Evolutionary conservation across 208 protist genomes (phyloP).

Genomic region (Trypanosoma avium): DNA sequence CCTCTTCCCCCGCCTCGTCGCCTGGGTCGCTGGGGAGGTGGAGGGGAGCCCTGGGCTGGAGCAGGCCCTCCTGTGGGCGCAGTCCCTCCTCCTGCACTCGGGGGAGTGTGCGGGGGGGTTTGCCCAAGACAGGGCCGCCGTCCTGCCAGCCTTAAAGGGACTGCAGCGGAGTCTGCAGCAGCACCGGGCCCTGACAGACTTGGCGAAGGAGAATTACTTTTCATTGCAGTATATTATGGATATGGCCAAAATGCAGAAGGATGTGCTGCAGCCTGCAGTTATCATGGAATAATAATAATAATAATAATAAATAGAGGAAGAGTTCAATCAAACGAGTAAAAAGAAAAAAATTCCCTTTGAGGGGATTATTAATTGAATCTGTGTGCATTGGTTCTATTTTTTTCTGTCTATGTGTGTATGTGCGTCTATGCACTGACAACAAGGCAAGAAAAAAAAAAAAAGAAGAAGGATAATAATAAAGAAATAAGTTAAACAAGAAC

Average conservation of each 20-base stretch:
- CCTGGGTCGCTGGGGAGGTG: constrained; percentile 83
- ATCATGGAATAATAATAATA: not conserved
- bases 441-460: too few relatives aligned
- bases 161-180: constrained; percentile 68
- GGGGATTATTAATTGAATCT: not conserved
- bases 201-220: constrained; percentile 87
- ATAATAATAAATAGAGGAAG: not conserved
- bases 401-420: not conserved
- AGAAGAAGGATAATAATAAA: constrained; percentile 7
- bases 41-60: constrained; percentile 63
- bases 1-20: constrained; percentile 64
- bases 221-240: constrained; percentile 85
- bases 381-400: not conserved
- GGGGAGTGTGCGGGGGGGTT: constrained; percentile 60
- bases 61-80: constrained; percentile 81
- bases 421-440: too few relatives aligned
- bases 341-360: not conserved
- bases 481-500: not conserved
- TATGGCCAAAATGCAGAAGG: constrained; percentile 61
- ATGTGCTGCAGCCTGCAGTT: constrained; percentile 31
- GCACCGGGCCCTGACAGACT: constrained; percentile 59
- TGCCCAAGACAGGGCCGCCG: constrained; percentile 33
- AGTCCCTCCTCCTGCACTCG: constrained; percentile 81
- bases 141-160: constrained; percentile 66
- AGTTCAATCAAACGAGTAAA: not conserved